Evolutionary conservation across 208 protist genomes (phyloP).

Genomic region (Wallacemonas sp.): DNA sequence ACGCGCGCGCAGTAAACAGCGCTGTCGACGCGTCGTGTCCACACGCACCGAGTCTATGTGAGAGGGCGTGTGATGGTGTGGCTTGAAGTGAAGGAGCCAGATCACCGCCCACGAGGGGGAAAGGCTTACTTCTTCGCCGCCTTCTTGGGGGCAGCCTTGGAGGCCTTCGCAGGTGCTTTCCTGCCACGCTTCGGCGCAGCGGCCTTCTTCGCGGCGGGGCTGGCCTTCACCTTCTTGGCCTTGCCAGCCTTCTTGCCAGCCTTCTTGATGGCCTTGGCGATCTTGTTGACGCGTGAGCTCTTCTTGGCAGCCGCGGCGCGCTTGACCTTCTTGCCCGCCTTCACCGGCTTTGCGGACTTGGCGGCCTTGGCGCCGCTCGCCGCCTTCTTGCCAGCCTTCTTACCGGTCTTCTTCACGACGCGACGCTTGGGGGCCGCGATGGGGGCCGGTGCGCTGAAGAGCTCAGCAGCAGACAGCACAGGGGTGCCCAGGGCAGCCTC

Average conservation of each 20-base stretch:
- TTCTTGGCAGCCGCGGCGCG: slow-evolving; percentile 8
- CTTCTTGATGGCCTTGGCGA: slow-evolving; percentile 6
- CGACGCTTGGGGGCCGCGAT: not conserved
- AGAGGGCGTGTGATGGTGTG: no score
- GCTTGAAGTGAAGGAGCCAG: no score
- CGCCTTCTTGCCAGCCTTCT: not conserved
- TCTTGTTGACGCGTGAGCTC: slow-evolving; percentile 9
- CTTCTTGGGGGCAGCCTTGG: slow-evolving; percentile 22
- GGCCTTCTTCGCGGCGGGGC: slow-evolving; percentile 2
- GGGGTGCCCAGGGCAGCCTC: slow-evolving; percentile 4
- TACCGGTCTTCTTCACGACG: not conserved
- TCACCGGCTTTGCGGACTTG: not conserved
- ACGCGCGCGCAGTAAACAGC: no score
- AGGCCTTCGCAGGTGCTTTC: not conserved
- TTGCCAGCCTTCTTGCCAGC: slow-evolving; percentile 6
- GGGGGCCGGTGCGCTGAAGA: not conserved
- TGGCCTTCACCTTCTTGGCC: slow-evolving; percentile 17
- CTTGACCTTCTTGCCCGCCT: slow-evolving; percentile 7
- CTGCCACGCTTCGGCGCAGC: slow-evolving; percentile 22
- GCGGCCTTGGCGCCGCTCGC: not conserved
- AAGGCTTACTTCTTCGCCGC: slow-evolving; percentile 4
- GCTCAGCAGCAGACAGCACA: slow-evolving; percentile 4
- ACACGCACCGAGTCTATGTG: no score
- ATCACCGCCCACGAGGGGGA: no score
- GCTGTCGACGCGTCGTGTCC: no score